A percentile compares a stretch with the other conserved stretches of the same genome.
phyloP scores from a whole-genome alignment of 768 basidiomycete species.

The Leccinum variicolor region DNA sequence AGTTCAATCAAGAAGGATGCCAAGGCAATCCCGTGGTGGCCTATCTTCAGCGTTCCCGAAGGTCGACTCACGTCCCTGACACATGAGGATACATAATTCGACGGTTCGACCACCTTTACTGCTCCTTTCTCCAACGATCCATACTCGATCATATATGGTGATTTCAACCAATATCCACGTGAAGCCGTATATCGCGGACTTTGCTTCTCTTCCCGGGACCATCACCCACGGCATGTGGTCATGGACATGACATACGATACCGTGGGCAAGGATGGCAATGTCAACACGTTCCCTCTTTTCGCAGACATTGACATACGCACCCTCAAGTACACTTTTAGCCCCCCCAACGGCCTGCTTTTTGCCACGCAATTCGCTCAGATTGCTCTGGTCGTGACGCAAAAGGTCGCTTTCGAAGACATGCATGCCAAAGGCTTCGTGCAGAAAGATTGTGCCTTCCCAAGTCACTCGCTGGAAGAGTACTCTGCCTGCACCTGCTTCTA shows the following conservation, averaged over 20 bases:
- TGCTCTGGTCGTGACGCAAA: constrained; percentile 96
- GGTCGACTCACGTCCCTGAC: constrained; percentile 75
- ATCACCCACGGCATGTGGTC: constrained; percentile 99
- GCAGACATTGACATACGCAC: constrained; percentile 93
- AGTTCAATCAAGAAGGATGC: constrained; percentile 82
- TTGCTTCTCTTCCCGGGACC: constrained; percentile 88
- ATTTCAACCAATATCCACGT: constrained; percentile 98
- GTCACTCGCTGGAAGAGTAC: constrained; percentile 98
- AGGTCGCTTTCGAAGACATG: constrained; percentile 98
- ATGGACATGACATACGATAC: constrained; percentile 99
- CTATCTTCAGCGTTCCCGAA: constrained; percentile 77
- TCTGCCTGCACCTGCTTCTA: constrained; percentile 87
- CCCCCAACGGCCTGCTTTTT: constrained; percentile 91
- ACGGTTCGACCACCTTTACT: constrained; percentile 63
- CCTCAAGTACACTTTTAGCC: constrained; percentile 97
- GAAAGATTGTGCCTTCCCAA: constrained; percentile 88
- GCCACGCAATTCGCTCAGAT: constrained; percentile 99
- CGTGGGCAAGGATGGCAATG: constrained; percentile 92
- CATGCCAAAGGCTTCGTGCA: constrained; percentile 94
- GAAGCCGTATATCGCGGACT: constrained; percentile 97
- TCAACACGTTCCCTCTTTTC: constrained; percentile 96
- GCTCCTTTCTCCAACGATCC: constrained; percentile 92
- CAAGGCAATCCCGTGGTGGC: constrained; percentile 92
- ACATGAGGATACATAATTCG: constrained; percentile 82
- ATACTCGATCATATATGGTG: constrained; percentile 93